phyloP scores from a whole-genome alignment of 2,329 filamentous ascomycete genomes.

The Aspergillus fijiensis region DNA sequence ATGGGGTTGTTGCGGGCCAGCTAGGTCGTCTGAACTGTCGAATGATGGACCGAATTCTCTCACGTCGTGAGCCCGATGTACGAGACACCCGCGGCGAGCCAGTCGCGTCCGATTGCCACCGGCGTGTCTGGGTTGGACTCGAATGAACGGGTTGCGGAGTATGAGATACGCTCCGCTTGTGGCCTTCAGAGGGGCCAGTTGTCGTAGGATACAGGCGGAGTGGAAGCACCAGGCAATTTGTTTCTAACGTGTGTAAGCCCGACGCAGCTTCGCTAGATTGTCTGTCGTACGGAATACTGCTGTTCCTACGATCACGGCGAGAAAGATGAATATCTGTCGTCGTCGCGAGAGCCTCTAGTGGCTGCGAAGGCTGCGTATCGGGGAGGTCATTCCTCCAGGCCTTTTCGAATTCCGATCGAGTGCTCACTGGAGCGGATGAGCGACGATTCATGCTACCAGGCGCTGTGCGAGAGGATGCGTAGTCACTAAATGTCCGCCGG shows the following conservation, averaged over 20 bases:
- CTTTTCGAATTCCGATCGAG: constrained; percentile 35
- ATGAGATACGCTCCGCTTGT: constrained; percentile 22
- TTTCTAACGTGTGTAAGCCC: constrained; percentile 16
- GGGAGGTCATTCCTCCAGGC: constrained; percentile 24
- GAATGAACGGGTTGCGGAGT: constrained; percentile 9
- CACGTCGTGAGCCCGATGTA: constrained; percentile 21
- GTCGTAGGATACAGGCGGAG: constrained; percentile 15
- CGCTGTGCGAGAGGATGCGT: constrained; percentile 26
- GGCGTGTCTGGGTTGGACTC: constrained; percentile 12
- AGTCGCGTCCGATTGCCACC: constrained; percentile 23
- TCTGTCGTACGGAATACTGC: constrained; percentile 29
- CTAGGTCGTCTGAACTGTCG: constrained; percentile 19
- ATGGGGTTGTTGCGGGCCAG: constrained; percentile 6
- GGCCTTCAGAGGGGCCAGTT: constrained; percentile 14
- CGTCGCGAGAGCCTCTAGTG: constrained; percentile 14
- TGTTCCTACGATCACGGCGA: constrained; percentile 13
- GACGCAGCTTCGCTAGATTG: constrained; percentile 25
- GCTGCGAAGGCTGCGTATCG: constrained; percentile 26
- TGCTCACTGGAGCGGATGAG: constrained; percentile 28
- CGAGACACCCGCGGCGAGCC: constrained; percentile 5
- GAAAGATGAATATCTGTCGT: constrained; percentile 4
- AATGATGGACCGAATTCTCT: constrained; percentile 20
- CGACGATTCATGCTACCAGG: constrained; percentile 28
- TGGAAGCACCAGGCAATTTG: constrained; percentile 14
- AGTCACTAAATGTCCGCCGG: constrained; percentile 30